A percentile compares a stretch with the other conserved stretches of the same genome.
phyloP scores from a whole-genome alignment of 2,329 filamentous ascomycete genomes.

The Fragosphaeria purpurea region DNA sequence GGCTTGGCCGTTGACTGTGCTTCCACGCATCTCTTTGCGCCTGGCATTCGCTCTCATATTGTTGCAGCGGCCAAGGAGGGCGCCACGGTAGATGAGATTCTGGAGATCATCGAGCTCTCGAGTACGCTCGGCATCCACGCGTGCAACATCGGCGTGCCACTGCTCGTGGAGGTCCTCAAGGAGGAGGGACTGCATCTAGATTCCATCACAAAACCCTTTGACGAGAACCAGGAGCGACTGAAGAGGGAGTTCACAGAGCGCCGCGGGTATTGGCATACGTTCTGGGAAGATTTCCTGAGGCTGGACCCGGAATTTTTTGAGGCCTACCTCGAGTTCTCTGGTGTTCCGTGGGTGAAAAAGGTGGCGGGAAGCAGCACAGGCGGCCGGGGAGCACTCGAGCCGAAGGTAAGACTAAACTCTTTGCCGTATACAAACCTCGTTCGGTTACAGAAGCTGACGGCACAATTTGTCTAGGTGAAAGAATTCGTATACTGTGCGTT shows the following conservation, averaged over 20 bases:
- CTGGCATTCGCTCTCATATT: neutral
- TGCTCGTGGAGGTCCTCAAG: conserved; percentile 1
- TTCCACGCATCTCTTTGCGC: neutral
- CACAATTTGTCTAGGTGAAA: neutral
- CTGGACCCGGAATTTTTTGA: conserved; percentile 1
- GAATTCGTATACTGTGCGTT: conserved; percentile 1
- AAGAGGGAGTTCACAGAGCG: neutral
- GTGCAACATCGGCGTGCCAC: conserved; percentile 1
- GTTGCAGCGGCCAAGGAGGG: neutral
- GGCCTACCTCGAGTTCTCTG: neutral
- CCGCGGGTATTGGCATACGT: neutral
- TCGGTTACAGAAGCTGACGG: too few relatives aligned
- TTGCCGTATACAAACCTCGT: too few relatives aligned
- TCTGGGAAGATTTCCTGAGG: conserved; percentile 1
- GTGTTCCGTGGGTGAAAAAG: neutral
- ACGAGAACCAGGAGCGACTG: neutral
- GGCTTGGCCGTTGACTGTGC: neutral
- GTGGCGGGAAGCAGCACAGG: neutral
- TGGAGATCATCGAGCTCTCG: neutral
- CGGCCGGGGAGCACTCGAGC: too few relatives aligned
- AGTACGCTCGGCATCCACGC: conserved; percentile 1
- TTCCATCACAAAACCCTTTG: neutral
- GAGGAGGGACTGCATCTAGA: neutral
- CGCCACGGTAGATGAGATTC: neutral
- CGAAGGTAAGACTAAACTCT: too few relatives aligned